Percentiles rank a stretch among this genome's conserved stretches.
phyloP scores from a whole-genome alignment of 148 eudicot species.

The Rhododendron henanense region DNA sequence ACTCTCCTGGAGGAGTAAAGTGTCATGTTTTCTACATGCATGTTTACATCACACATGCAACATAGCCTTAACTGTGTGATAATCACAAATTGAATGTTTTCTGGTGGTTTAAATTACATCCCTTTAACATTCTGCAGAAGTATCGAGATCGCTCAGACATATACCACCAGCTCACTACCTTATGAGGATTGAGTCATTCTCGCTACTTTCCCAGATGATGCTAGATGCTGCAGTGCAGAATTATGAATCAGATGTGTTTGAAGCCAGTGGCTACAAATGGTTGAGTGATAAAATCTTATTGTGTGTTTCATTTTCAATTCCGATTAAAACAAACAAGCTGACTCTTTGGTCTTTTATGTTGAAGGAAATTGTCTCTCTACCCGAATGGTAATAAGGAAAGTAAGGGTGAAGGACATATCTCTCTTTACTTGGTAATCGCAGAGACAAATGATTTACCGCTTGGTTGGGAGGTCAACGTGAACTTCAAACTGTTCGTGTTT shows the following conservation, averaged over 20 bases:
- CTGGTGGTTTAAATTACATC: no score
- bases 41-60: no score
- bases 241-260: not conserved
- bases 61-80: no score
- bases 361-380: not conserved
- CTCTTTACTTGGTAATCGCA: not conserved
- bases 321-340: not conserved
- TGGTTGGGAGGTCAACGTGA: slow-evolving; percentile 8
- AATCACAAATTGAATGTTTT: no score
- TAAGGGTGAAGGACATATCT: not conserved
- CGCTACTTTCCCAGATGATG: not conserved
- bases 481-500: not conserved
- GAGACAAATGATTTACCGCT: not conserved
- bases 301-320: no score
- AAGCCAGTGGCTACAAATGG: slow-evolving; percentile 9
- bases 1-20: no score
- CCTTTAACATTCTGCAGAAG: no score
- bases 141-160: not conserved
- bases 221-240: not conserved
- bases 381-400: not conserved
- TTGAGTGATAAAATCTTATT: not conserved
- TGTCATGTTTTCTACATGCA: no score
- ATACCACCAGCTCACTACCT: slow-evolving; percentile 1
- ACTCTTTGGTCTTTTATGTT: not conserved
- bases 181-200: not conserved